Conservation (phyloP, 2,329 filamentous ascomycete species). For the Akanthomyces dipterigenus region DNA sequence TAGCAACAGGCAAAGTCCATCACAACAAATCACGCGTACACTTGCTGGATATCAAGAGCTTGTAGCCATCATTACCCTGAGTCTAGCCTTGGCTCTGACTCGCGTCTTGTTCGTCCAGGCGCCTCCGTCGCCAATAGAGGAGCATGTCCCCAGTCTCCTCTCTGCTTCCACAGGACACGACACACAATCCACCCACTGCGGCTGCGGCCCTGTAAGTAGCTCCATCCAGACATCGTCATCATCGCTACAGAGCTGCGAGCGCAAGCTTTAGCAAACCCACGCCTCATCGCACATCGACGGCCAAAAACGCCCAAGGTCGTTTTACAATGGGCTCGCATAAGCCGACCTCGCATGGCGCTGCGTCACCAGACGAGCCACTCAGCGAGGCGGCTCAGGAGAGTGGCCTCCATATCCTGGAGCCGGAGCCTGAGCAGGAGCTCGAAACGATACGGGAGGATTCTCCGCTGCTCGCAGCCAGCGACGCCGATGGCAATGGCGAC, state of each 20-base stretch:
- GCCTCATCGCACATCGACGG: not conserved
- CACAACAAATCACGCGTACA: not conserved
- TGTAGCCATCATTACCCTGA: not conserved
- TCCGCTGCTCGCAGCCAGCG: conserved; percentile 14
- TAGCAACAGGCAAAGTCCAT: not conserved
- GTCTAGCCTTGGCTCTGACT: not conserved
- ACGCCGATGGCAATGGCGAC: not conserved
- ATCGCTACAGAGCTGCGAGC: not conserved
- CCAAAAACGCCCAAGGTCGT: not conserved
- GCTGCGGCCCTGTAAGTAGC: not conserved
- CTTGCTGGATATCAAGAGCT: not conserved
- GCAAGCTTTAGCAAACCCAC: not conserved
- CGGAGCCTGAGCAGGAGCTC: conserved; percentile 12
- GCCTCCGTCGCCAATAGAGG: not conserved
- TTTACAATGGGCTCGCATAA: not conserved
- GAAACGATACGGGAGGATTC: conserved; percentile 16
- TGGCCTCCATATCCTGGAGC: conserved; percentile 4
- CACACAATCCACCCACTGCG: not conserved
- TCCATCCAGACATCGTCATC: not conserved
- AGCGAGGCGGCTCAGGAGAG: conserved; percentile 7
- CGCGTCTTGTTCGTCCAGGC: not conserved
- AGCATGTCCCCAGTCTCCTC: not conserved
- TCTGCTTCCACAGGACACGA: not conserved
- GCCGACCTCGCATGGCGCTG: not conserved
- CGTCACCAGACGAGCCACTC: not conserved